Evolutionary conservation across 768 basidiomycete species (phyloP).

Genomic region (Neoboletus magnificus): DNA sequence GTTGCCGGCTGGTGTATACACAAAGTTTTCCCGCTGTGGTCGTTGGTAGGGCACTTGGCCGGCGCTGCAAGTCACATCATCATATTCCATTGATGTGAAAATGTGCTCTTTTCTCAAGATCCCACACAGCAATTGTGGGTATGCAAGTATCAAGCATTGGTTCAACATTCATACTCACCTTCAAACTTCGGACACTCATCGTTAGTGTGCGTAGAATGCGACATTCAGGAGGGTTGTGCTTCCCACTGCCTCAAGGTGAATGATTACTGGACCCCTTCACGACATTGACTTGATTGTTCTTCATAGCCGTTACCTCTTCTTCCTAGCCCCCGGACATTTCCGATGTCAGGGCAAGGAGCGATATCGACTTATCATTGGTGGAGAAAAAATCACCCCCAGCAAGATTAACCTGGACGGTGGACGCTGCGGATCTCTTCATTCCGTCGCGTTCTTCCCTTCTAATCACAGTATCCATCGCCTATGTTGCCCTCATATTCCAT

Average conservation of each 20-base stretch:
- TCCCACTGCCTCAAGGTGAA: neutral
- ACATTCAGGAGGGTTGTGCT: neutral
- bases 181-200: neutral
- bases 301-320: neutral
- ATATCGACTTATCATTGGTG: neutral
- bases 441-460: conserved; percentile 5
- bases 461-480: neutral
- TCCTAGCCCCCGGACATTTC: neutral
- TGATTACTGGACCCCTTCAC: neutral
- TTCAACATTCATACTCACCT: neutral
- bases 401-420: neutral
- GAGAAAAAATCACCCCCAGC: neutral
- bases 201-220: no score
- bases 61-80: neutral
- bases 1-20: no score
- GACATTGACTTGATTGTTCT: neutral
- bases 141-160: neutral
- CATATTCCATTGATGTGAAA: neutral
- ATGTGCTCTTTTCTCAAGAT: no score
- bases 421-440: conserved; percentile 6
- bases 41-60: neutral
- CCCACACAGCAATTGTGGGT: neutral
- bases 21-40: neutral
- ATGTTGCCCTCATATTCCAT: conserved; percentile 6
- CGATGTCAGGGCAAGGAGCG: neutral